A percentile compares a stretch with the other conserved stretches of the same genome.
Conservation (phyloP, 2,329 filamentous ascomycete species). For the Talaromyces sp. region DNA sequence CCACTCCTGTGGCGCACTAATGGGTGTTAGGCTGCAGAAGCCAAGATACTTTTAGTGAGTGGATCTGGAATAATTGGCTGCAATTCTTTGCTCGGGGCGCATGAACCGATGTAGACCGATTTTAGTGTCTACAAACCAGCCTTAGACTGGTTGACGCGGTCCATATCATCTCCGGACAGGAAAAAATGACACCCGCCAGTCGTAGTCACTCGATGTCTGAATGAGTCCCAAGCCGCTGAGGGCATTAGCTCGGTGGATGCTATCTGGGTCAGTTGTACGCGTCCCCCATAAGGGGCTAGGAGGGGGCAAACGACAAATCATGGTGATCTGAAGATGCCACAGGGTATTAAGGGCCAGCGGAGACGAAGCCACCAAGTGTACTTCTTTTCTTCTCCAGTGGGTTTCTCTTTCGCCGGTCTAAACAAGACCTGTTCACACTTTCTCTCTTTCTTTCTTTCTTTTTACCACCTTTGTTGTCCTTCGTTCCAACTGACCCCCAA, state of each 20-base stretch:
- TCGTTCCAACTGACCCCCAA: not conserved
- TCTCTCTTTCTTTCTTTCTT: conserved; percentile 11
- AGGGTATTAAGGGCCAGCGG: conserved; percentile 19
- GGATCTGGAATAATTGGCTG: conserved; percentile 4
- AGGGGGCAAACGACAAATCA: conserved; percentile 15
- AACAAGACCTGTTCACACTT: conserved; percentile 9
- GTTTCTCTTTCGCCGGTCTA: conserved; percentile 7
- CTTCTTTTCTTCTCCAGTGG: conserved; percentile 4
- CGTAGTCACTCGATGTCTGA: conserved; percentile 4
- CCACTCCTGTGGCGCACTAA: conserved; percentile 11
- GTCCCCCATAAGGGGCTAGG: conserved; percentile 16
- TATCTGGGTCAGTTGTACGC: conserved; percentile 18
- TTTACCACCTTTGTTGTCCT: not conserved
- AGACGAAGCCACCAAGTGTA: conserved; percentile 14
- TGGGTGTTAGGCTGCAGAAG: conserved; percentile 17
- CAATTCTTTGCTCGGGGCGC: conserved; percentile 9
- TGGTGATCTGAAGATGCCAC: conserved; percentile 2
- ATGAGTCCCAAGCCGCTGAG: conserved; percentile 2
- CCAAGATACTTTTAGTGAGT: conserved; percentile 13
- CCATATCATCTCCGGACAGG: conserved; percentile 13
- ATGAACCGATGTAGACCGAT: conserved; percentile 12
- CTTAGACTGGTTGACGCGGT: conserved; percentile 19
- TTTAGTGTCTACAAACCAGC: conserved; percentile 1
- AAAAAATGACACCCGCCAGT: conserved; percentile 18
- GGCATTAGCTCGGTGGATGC: conserved; percentile 15